A percentile compares a stretch with the other conserved stretches of the same genome.
Evolutionary conservation across 208 protist genomes (phyloP).

Genomic region (Trypanosoma cruzi): DNA sequence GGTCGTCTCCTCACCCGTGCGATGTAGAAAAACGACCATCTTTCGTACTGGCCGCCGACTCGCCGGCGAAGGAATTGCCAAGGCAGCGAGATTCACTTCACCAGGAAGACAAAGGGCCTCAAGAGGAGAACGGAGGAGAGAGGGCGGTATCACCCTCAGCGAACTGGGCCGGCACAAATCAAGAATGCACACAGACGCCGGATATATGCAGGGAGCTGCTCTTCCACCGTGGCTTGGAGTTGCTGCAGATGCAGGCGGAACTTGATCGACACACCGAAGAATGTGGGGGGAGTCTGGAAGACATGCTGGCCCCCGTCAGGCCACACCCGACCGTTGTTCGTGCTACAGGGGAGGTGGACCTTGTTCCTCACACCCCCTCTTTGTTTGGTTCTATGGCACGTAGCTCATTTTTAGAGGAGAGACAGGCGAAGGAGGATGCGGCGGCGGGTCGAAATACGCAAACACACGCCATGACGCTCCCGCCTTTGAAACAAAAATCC

Average conservation of each 20-base stretch:
- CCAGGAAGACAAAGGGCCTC: background rate
- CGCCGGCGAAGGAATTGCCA: background rate
- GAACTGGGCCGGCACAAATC: too few relatives aligned
- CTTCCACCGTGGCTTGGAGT: background rate
- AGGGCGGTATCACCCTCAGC: background rate
- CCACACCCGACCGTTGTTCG: background rate
- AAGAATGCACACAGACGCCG: background rate
- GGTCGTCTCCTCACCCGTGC: background rate
- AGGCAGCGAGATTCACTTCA: background rate
- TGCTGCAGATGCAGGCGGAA: background rate
- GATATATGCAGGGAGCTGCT: background rate
- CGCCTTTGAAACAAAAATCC: slow-evolving; percentile 2
- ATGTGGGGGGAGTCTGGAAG: too few relatives aligned
- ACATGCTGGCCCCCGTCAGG: background rate
- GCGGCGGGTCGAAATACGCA: background rate
- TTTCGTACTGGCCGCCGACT: background rate
- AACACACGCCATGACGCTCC: too few relatives aligned
- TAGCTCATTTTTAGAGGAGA: background rate
- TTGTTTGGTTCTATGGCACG: background rate
- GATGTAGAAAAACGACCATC: background rate
- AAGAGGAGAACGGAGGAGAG: background rate
- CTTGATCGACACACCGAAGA: background rate
- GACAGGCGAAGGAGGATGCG: background rate
- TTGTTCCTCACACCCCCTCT: background rate
- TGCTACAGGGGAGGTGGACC: background rate